Evolutionary conservation across 2,329 filamentous ascomycete species (phyloP).

Genomic region (Paecilomyces fulvus): DNA sequence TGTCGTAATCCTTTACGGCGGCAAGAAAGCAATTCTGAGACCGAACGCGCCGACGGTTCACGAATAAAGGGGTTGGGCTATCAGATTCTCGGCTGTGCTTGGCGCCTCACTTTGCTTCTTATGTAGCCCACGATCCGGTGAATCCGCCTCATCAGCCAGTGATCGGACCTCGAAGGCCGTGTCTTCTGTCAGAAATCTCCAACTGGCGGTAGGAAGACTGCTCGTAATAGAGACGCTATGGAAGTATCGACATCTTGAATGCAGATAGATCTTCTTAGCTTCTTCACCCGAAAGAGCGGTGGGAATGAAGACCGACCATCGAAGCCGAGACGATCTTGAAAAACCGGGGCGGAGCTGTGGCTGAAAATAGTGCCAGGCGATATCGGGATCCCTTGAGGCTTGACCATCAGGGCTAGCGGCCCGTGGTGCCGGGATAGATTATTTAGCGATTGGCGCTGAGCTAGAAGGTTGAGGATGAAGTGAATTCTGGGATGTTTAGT

Average conservation of each 20-base stretch:
- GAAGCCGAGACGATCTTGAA: not conserved
- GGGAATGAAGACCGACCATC: not conserved
- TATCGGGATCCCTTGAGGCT: not conserved
- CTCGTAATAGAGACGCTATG: not conserved
- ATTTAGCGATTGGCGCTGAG: not conserved
- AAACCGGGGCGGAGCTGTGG: not conserved
- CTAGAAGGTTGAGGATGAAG: not conserved
- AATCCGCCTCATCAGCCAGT: not conserved
- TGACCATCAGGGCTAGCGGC: not conserved
- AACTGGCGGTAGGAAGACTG: not conserved
- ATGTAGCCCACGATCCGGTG: not conserved
- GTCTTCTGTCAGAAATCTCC: not conserved
- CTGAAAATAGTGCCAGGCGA: not conserved
- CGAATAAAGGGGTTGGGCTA: constrained; percentile 5
- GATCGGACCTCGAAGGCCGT: not conserved
- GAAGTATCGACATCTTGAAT: not conserved
- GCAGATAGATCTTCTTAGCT: not conserved
- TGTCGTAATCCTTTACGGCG: not conserved
- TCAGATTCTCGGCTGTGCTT: constrained; percentile 5
- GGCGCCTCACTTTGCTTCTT: constrained; percentile 15
- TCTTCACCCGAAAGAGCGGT: not conserved
- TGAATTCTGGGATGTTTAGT: not conserved
- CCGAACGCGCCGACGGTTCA: not conserved
- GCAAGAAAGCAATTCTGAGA: constrained; percentile 1
- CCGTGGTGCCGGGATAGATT: not conserved